Percentiles rank a stretch among this genome's conserved stretches.
These are phyloP conservation scores for Pestalotiopsis sp. DNA, from an alignment of 2,329 filamentous ascomycete species.

Conservation along the genomic window DNA sequence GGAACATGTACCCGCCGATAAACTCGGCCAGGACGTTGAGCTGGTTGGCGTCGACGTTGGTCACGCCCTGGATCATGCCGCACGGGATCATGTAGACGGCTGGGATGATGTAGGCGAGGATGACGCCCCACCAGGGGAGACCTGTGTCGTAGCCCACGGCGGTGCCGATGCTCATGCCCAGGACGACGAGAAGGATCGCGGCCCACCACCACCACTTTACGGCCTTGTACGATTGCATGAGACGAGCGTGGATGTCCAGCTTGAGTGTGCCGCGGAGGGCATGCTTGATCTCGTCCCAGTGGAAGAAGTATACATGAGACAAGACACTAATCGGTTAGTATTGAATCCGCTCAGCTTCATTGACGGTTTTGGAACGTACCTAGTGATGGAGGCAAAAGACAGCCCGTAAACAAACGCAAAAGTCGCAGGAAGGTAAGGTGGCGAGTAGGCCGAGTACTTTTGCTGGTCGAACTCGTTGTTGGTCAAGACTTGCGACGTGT, in stretches of 20 bases:
- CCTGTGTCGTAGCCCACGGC: conserved; percentile 39
- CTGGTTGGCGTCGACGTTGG: conserved; percentile 49
- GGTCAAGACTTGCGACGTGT: conserved; percentile 47
- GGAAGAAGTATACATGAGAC: conserved; percentile 45
- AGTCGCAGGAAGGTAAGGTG: conserved; percentile 23
- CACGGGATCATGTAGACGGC: conserved; percentile 46
- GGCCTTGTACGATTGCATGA: conserved; percentile 38
- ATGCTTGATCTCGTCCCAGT: conserved; percentile 45
- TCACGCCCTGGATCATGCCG: conserved; percentile 47
- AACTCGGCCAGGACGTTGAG: conserved; percentile 48
- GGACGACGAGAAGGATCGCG: conserved; percentile 31
- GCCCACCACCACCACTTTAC: conserved; percentile 48
- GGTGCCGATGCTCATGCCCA: conserved; percentile 25
- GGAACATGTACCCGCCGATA: conserved; percentile 47
- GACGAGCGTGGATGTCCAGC: conserved; percentile 41
- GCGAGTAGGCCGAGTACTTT: conserved; percentile 53
- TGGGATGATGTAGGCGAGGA: conserved; percentile 43
- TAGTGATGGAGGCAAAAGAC: conserved; percentile 30
- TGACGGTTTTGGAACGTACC: conserved; percentile 14
- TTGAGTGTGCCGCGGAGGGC: conserved; percentile 27
- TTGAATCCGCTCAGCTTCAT: background rate
- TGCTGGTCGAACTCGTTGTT: conserved; percentile 43
- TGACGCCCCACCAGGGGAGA: conserved; percentile 43
- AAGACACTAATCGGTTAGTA: conserved; percentile 22
- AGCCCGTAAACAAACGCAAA: conserved; percentile 28